Evolutionary conservation across 352 stramenopile genomes (phyloP).

Genomic region (Achlya hypogyna): DNA sequence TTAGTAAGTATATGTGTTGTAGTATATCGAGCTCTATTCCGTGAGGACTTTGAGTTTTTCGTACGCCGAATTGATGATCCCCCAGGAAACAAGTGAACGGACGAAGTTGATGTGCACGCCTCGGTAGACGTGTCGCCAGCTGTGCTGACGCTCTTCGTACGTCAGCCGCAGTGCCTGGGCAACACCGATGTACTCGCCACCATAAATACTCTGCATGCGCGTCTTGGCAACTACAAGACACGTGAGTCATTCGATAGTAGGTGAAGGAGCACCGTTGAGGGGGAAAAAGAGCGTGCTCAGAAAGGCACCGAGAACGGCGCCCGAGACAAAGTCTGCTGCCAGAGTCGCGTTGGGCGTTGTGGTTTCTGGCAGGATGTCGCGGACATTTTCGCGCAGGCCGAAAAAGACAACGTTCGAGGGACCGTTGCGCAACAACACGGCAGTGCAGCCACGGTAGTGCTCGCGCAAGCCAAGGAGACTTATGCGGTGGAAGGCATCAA

Average conservation of each 20-base stretch:
- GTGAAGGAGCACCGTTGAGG: conserved; percentile 48
- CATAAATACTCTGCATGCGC: conserved; percentile 75
- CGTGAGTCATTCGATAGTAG: conserved; percentile 2
- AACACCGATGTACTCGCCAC: conserved; percentile 45
- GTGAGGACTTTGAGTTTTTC: conserved; percentile 63
- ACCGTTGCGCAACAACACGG: conserved; percentile 78
- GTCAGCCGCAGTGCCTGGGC: conserved; percentile 51
- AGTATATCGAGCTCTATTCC: neutral
- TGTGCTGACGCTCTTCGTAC: conserved; percentile 59
- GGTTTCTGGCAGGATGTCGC: conserved; percentile 44
- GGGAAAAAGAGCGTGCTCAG: conserved; percentile 82
- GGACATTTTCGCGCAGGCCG: conserved; percentile 62
- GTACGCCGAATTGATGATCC: conserved; percentile 86
- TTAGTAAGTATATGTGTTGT: too few relatives aligned
- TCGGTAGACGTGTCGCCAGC: conserved; percentile 58
- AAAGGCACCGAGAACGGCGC: conserved; percentile 66
- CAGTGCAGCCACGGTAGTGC: conserved; percentile 70
- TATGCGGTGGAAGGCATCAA: conserved; percentile 67
- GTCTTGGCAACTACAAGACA: conserved; percentile 49
- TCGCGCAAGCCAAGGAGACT: conserved; percentile 71
- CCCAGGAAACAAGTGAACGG: conserved; percentile 78
- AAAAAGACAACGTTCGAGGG: conserved; percentile 83
- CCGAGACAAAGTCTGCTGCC: conserved; percentile 76
- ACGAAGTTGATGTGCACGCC: conserved; percentile 86
- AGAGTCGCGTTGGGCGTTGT: conserved; percentile 37